A percentile compares a stretch with the other conserved stretches of the same genome.
Evolutionary conservation across 306 rosid genomes (phyloP).

Genomic region (Comarum palustre): DNA sequence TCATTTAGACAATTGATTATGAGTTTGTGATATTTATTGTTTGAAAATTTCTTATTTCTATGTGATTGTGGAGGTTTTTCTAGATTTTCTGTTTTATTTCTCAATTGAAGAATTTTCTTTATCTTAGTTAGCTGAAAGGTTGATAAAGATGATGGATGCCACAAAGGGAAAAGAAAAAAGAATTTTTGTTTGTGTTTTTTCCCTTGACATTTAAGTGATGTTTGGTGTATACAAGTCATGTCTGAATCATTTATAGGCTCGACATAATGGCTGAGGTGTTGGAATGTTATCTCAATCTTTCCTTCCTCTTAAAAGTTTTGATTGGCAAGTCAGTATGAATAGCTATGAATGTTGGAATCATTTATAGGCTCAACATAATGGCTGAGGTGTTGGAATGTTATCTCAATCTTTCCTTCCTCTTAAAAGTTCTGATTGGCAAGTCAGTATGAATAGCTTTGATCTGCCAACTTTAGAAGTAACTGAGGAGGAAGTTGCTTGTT

Average conservation of each 20-base stretch:
- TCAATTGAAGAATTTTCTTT: neutral
- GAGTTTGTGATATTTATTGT: conserved; percentile 28
- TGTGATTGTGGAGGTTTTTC: conserved; percentile 11
- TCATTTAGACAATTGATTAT: conserved; percentile 26
- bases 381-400: too few relatives aligned
- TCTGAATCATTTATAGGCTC: neutral
- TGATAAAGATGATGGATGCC: neutral
- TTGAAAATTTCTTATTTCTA: conserved; percentile 14
- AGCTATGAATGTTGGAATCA: too few relatives aligned
- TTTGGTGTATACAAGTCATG: neutral
- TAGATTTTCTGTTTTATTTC: neutral
- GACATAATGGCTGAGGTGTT: neutral
- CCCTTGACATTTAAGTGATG: neutral
- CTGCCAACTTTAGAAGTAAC: neutral
- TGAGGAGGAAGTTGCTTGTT: conserved; percentile 2
- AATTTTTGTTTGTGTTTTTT: conserved; percentile 1
- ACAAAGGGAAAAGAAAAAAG: neutral
- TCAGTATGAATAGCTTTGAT: conserved; percentile 6
- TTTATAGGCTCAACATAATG: too few relatives aligned
- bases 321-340: neutral
- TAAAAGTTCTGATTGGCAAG: neutral
- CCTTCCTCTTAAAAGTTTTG: neutral
- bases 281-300: neutral
- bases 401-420: neutral
- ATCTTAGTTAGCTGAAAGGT: neutral